Conservation (phyloP, 192 early-diverging fungal genomes). For the Umbelopsis ramanniana region DNA sequence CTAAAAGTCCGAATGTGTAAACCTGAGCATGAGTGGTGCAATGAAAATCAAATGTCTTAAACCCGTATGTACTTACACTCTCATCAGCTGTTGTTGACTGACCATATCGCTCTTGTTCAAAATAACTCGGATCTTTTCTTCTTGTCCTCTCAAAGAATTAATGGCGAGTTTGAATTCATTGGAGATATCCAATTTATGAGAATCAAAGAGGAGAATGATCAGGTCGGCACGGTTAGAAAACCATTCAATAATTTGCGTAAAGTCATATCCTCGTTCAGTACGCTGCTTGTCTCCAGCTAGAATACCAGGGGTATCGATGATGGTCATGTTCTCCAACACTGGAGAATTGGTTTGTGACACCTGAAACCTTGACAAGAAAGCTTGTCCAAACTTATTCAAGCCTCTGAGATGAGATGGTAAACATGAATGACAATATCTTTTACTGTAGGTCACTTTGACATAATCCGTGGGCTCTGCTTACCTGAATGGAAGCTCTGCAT, state of each 20-base stretch:
- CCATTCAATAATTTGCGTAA: constrained; percentile 80
- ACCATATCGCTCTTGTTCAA: constrained; percentile 92
- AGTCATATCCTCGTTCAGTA: constrained; percentile 82
- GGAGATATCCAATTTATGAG: constrained; percentile 87
- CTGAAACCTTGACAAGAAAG: constrained; percentile 83
- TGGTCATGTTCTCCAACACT: constrained; percentile 77
- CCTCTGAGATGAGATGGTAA: constrained; percentile 38
- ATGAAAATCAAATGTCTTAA: neutral
- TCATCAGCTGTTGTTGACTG: constrained; percentile 84
- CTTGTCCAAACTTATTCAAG: constrained; percentile 78
- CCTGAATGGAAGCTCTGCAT: constrained; percentile 78
- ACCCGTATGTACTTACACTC: constrained; percentile 60
- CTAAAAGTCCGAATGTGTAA: constrained; percentile 9
- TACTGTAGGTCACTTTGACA: neutral
- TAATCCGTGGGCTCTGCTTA: neutral
- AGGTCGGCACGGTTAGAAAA: constrained; percentile 85
- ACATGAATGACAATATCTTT: too few species aligned
- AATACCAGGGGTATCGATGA: constrained; percentile 93
- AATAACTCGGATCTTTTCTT: constrained; percentile 85
- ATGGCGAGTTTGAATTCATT: constrained; percentile 89
- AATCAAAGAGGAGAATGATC: constrained; percentile 88
- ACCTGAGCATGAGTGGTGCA: neutral
- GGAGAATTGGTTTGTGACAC: constrained; percentile 81
- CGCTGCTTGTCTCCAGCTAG: constrained; percentile 86
- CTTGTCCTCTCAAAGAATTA: constrained; percentile 75